A percentile compares a stretch with the other conserved stretches of the same genome.
phyloP scores from a whole-genome alignment of 2,329 filamentous ascomycete genomes.

The Diaporthe citrichinensis region DNA sequence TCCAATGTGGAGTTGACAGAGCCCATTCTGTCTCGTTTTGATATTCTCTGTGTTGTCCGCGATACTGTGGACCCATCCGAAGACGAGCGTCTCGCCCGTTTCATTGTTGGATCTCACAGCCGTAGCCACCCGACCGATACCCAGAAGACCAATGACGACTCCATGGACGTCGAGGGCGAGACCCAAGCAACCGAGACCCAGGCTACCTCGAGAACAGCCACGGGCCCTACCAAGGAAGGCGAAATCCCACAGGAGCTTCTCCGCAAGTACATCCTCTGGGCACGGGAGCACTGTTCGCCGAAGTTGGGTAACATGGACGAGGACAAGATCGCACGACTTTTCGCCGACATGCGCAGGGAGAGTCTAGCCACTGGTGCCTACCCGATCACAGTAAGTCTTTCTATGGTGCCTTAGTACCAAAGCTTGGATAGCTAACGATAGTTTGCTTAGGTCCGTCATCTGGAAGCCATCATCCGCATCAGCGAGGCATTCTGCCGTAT shows the following conservation, averaged over 20 bases:
- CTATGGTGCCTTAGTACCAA: background rate
- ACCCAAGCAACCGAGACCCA: slow-evolving; percentile 54
- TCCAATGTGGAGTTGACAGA: slow-evolving; percentile 98
- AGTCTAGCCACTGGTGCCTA: slow-evolving; percentile 95
- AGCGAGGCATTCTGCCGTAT: slow-evolving; percentile 96
- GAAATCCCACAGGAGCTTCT: slow-evolving; percentile 92
- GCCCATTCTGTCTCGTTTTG: slow-evolving; percentile 97
- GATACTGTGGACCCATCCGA: slow-evolving; percentile 94
- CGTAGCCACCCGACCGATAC: slow-evolving; percentile 78
- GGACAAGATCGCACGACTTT: slow-evolving; percentile 94
- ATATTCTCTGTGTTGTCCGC: slow-evolving; percentile 95
- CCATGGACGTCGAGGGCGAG: slow-evolving; percentile 74
- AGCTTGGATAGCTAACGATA: slow-evolving; percentile 7
- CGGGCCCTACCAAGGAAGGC: slow-evolving; percentile 62
- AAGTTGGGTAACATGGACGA: slow-evolving; percentile 98
- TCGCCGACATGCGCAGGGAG: slow-evolving; percentile 96
- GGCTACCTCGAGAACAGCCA: slow-evolving; percentile 40
- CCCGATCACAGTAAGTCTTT: slow-evolving; percentile 88
- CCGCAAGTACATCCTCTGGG: slow-evolving; percentile 97
- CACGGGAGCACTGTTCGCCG: slow-evolving; percentile 87
- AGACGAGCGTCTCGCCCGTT: slow-evolving; percentile 92
- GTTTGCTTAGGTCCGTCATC: slow-evolving; percentile 84
- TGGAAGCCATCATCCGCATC: slow-evolving; percentile 98
- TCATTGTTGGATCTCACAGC: slow-evolving; percentile 95
- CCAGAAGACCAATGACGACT: slow-evolving; percentile 61